Evolutionary conservation across 83 land plant genomes (phyloP).

Genomic region (Thuja plicata): DNA sequence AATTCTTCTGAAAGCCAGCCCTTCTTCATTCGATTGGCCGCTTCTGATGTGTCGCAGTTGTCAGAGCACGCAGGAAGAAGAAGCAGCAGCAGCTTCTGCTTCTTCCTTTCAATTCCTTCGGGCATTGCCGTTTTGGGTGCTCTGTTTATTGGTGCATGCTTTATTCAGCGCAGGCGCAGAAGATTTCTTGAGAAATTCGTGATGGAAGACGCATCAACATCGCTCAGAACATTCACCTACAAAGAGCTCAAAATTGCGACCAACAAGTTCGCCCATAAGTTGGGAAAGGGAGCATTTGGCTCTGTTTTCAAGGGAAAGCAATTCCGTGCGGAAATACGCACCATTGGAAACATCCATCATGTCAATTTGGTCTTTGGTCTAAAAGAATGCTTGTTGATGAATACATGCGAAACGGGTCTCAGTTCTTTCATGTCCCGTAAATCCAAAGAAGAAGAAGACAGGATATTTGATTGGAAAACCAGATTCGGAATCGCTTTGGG

Average conservation of each 20-base stretch:
- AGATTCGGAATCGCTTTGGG: no score
- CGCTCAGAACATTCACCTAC: background rate
- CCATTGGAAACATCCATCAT: no score
- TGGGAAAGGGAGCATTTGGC: conserved; percentile 44
- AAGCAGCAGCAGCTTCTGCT: background rate
- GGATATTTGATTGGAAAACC: no score
- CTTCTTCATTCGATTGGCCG: conserved; percentile 25
- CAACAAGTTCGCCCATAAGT: conserved; percentile 14
- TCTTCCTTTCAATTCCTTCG: background rate
- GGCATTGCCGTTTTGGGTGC: background rate
- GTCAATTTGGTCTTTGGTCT: no score
- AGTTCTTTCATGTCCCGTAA: no score
- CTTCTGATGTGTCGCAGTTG: conserved; percentile 14
- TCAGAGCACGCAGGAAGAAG: background rate
- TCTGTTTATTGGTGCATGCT: background rate
- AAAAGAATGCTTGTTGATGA: no score
- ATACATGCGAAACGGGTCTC: no score
- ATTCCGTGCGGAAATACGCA: conserved; percentile 23
- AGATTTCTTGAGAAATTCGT: background rate
- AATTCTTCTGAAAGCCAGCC: background rate
- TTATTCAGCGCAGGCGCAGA: background rate
- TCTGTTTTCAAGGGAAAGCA: conserved; percentile 50
- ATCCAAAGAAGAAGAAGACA: no score
- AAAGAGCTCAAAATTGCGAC: background rate
- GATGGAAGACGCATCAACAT: background rate